Evolutionary conservation across 106 monocot genomes (phyloP).

Genomic region (Dendrobium nobile): DNA sequence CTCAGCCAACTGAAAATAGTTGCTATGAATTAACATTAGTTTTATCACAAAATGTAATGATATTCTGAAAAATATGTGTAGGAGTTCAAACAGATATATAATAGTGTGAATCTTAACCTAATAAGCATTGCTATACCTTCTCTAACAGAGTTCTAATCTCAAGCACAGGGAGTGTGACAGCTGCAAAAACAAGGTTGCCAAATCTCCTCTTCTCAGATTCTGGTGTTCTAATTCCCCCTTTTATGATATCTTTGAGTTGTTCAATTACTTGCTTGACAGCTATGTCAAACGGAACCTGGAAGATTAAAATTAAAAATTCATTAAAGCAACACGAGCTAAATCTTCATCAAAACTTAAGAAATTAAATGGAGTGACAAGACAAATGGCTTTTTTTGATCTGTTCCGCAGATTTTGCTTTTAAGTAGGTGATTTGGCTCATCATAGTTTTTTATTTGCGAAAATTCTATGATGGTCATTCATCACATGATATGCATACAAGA

Average conservation of each 20-base stretch:
- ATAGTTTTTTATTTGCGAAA: too few species aligned
- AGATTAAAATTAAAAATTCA: neutral
- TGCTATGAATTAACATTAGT: too few species aligned
- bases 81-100: neutral
- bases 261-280: constrained; percentile 69
- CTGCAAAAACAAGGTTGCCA: constrained; percentile 89
- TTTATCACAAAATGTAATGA: neutral
- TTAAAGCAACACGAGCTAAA: neutral
- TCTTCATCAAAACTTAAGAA: neutral
- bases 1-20: constrained; percentile 39
- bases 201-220: constrained; percentile 66
- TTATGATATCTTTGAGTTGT: constrained; percentile 66
- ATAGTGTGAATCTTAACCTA: neutral
- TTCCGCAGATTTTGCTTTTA: too few species aligned
- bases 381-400: too few species aligned
- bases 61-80: too few species aligned
- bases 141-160: constrained; percentile 42
- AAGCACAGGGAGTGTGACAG: constrained; percentile 59
- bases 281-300: constrained; percentile 78
- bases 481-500: too few species aligned
- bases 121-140: constrained; percentile 38
- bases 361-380: neutral
- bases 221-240: constrained; percentile 61
- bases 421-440: too few species aligned
- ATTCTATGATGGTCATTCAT: too few species aligned